Evolutionary conservation across 2,329 filamentous ascomycete species (phyloP), one percentile per base, ranked within the genome.

Genomic region (Alternaria triticimaculans): DNA sequence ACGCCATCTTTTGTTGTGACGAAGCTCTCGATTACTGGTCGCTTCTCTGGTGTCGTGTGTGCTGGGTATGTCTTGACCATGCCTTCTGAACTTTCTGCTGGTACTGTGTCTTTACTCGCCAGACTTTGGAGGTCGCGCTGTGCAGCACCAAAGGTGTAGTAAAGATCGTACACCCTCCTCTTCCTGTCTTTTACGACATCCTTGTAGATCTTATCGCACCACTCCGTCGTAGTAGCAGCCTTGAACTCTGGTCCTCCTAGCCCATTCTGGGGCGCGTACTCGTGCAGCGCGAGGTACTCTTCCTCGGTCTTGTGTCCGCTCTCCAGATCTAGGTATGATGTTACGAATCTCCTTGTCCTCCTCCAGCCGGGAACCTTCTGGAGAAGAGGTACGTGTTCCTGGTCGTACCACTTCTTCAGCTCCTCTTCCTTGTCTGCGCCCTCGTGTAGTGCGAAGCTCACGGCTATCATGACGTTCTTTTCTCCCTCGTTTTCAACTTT

Each of bases 331-430:
- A 93, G 83, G 30, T 84, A 84, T 0, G 89, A 90, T 4, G 90
- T 91, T 62, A 87, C 86, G 79, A 90, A 94, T 45, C 90, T 82
- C 43, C 93, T 86, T 15, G 90, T 90, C 41, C 93, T 88, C 63
- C 92, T 81, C 92, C 93, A 97, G 5, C 93, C 93, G 0, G 92
- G 90, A 0, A 94, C 86, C 73, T 90, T 90, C 65, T 89, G 83
- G 62, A 96, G 77, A 86, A 94, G 86, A 3, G 85, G 84, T 20
- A 90, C 84, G 76, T 96, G 92, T 77, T 96, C 92, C 65, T 94
- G 88, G 28, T 86, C 81, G 74, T 92, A 91, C 92, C 92, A 96
- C 75, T 85, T 88, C 59, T 85, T 80, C 58, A 90, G 84, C 48
- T 90, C 85, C 21, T 87, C 85, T 21, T 85, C 76, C 4, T 78